Conservation (phyloP, 1,284 basidiomycete species). For the Omphalotus olearius region DNA sequence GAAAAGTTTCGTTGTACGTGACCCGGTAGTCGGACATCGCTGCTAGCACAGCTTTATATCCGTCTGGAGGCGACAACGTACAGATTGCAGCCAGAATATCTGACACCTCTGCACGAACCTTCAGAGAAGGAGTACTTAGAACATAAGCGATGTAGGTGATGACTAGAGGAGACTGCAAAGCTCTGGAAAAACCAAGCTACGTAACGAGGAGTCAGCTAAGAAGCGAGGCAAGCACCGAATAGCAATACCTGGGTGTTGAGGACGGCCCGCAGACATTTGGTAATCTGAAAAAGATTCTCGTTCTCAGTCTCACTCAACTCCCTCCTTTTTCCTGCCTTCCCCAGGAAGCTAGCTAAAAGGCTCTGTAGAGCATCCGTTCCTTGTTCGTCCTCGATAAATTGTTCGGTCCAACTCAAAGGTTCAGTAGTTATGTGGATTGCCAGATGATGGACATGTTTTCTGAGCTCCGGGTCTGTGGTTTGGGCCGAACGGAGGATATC, state of each 20-base stretch:
- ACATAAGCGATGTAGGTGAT: constrained; percentile 75
- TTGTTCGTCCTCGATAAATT: constrained; percentile 62
- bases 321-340: constrained; percentile 57
- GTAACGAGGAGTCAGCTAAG: constrained; percentile 34
- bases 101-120: constrained; percentile 67
- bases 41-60: constrained; percentile 70
- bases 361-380: constrained; percentile 65
- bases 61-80: constrained; percentile 67
- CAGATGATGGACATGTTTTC: constrained; percentile 80
- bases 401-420: constrained; percentile 73
- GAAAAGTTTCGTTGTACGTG: constrained; percentile 69
- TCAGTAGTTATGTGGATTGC: constrained; percentile 85
- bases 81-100: constrained; percentile 85
- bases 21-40: constrained; percentile 79
- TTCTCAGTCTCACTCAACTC: constrained; percentile 60
- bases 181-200: constrained; percentile 58
- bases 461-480: constrained; percentile 54
- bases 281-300: constrained; percentile 65
- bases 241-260: constrained; percentile 68
- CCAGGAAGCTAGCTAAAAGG: constrained; percentile 57
- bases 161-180: constrained; percentile 61
- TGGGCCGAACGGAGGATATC: constrained; percentile 51
- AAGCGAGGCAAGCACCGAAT: constrained; percentile 1
- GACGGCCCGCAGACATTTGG: constrained; percentile 79
- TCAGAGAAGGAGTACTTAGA: constrained; percentile 63